Evolutionary conservation across 140 eudicot genomes (phyloP).

Genomic region (Ambrosia hybrid): DNA sequence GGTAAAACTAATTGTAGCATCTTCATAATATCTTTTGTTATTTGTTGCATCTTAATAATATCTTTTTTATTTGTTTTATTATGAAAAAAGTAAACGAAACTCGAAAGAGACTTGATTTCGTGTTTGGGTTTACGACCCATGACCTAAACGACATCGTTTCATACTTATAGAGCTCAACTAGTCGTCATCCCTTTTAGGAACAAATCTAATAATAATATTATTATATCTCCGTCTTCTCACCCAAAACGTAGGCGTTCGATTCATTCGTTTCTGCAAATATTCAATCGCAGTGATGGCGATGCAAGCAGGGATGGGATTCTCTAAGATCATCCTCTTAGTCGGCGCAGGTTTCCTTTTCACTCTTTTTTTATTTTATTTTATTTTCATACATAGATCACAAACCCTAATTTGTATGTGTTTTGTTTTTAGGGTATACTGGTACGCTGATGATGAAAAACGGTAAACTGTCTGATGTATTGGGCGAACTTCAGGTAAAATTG

Average conservation of each 20-base stretch:
- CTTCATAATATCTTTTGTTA: too few species aligned
- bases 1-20: too few species aligned
- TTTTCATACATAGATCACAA: neutral
- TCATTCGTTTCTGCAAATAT: slow-evolving; percentile 19
- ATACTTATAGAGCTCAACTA: neutral
- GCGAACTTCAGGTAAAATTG: slow-evolving; percentile 72
- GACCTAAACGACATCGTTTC: slow-evolving; percentile 2
- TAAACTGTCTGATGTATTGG: slow-evolving; percentile 72
- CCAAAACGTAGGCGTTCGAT: neutral
- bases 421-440: slow-evolving; percentile 66
- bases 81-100: too few species aligned
- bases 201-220: neutral
- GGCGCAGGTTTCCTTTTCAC: slow-evolving; percentile 64
- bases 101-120: neutral
- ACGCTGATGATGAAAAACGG: slow-evolving; percentile 70
- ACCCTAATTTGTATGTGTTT: slow-evolving; percentile 2
- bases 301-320: slow-evolving; percentile 78
- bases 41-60: too few species aligned
- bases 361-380: neutral
- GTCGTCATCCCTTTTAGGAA: slow-evolving; percentile 9
- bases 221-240: slow-evolving; percentile 1
- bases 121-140: too few species aligned
- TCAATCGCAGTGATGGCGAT: slow-evolving; percentile 61
- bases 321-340: slow-evolving; percentile 61
- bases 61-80: too few species aligned